phyloP scores from a whole-genome alignment of 768 basidiomycete species.

The Russula emetica region DNA sequence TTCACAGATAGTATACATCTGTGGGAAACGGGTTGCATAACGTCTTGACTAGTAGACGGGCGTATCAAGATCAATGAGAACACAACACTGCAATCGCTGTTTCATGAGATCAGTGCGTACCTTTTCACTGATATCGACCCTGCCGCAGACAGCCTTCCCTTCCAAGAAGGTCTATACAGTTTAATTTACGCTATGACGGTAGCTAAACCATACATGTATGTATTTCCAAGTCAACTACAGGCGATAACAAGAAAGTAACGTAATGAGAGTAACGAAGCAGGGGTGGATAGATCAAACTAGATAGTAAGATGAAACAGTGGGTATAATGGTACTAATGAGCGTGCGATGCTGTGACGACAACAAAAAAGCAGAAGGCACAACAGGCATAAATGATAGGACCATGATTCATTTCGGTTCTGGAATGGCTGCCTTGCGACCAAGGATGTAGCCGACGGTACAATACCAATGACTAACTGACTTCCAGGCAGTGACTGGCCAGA shows the following conservation, averaged over 20 bases:
- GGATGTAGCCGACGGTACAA: conserved; percentile 7
- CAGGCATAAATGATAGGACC: neutral
- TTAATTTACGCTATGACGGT: too few species aligned
- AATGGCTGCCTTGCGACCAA: conserved; percentile 11
- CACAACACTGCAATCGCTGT: too few species aligned
- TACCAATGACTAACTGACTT: conserved; percentile 7
- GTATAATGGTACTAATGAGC: neutral
- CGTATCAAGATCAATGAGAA: too few species aligned
- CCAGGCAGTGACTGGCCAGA: conserved; percentile 16
- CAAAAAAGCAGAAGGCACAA: neutral
- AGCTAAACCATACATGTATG: too few species aligned
- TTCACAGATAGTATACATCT: conserved; percentile 32
- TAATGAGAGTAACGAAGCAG: neutral
- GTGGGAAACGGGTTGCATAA: conserved; percentile 29
- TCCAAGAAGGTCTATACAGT: too few species aligned
- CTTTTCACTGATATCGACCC: too few species aligned
- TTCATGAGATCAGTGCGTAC: too few species aligned
- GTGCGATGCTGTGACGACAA: neutral
- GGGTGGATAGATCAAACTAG: neutral
- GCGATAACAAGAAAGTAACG: neutral
- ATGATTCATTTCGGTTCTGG: conserved; percentile 15
- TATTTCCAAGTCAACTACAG: neutral
- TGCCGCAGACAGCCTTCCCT: too few species aligned
- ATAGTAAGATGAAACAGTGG: neutral
- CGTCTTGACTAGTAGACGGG: too few species aligned